A percentile compares a stretch with the other conserved stretches of the same genome.
Conservation (phyloP, 306 rosid species). For the Rosa rugosa region DNA sequence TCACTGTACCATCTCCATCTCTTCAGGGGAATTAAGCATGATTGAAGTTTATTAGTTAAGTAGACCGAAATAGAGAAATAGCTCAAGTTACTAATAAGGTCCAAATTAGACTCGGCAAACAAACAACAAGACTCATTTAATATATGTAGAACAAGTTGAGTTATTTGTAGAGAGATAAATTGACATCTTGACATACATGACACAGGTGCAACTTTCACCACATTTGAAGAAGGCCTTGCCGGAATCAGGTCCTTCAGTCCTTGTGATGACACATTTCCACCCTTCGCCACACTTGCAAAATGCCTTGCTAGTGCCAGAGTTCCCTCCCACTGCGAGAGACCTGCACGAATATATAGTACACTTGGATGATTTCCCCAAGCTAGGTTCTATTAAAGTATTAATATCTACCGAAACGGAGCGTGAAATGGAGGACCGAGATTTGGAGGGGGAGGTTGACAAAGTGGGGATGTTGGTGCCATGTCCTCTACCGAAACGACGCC, state of each 20-base stretch:
- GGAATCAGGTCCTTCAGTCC: constrained; percentile 44
- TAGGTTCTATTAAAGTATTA: background rate
- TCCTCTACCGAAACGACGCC: too few species aligned
- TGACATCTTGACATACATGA: constrained; percentile 23
- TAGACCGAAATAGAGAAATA: background rate
- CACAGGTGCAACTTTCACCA: constrained; percentile 39
- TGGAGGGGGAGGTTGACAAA: too few species aligned
- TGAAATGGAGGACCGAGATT: too few species aligned
- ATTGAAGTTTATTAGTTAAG: background rate
- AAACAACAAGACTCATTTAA: background rate
- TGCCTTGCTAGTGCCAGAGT: constrained; percentile 22
- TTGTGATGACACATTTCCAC: constrained; percentile 48
- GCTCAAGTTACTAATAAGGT: background rate
- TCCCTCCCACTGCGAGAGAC: constrained; percentile 12
- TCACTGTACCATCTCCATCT: constrained; percentile 33
- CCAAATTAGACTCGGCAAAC: background rate
- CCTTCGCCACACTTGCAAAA: constrained; percentile 38
- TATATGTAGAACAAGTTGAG: background rate
- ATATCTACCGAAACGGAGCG: too few species aligned
- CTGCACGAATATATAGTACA: constrained; percentile 19
- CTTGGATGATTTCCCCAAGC: background rate
- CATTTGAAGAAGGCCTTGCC: constrained; percentile 47
- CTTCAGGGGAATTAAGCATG: constrained; percentile 6
- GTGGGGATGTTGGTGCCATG: too few species aligned
- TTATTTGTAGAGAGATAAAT: background rate